These are phyloP conservation scores for Fusarium devonianum DNA, from an alignment of 2,329 filamentous ascomycete genomes.

Conservation along the genomic window DNA sequence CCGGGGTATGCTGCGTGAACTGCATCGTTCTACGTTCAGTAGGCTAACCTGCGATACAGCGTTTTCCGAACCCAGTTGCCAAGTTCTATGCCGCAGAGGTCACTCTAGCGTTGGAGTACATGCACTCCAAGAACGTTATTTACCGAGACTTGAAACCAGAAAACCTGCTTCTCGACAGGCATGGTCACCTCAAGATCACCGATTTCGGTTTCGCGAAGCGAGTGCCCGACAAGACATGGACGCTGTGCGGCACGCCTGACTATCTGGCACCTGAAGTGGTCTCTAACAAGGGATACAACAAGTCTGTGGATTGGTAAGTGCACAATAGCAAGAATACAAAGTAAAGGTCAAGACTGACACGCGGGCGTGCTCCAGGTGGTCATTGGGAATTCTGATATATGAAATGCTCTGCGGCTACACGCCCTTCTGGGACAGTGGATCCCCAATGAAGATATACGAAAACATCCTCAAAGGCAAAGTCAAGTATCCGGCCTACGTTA, in stretches of 20 bases:
- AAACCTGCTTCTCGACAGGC: slow-evolving; percentile 88
- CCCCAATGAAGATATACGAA: slow-evolving; percentile 99
- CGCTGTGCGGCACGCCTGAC: slow-evolving; percentile 94
- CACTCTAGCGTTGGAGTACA: slow-evolving; percentile 91
- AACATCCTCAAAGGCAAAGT: slow-evolving; percentile 96
- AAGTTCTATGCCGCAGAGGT: slow-evolving; percentile 99
- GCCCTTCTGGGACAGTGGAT: slow-evolving; percentile 97
- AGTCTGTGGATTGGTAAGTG: slow-evolving; percentile 97
- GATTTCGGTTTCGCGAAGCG: slow-evolving; percentile 99
- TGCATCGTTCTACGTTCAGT: neutral
- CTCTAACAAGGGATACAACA: slow-evolving; percentile 99
- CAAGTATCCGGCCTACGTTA: slow-evolving; percentile 96
- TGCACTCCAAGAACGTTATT: slow-evolving; percentile 94
- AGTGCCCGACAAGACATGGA: slow-evolving; percentile 99
- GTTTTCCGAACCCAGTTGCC: slow-evolving; percentile 97
- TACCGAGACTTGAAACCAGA: slow-evolving; percentile 98
- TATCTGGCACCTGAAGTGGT: slow-evolving; percentile 98
- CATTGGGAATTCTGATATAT: slow-evolving; percentile 95
- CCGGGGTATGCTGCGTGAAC: slow-evolving; percentile 69
- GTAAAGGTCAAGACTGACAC: slow-evolving; percentile 13
- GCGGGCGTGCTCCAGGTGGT: slow-evolving; percentile 77
- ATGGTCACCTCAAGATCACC: slow-evolving; percentile 95
- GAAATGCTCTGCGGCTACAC: slow-evolving; percentile 99
- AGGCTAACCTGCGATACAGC: slow-evolving; percentile 58
- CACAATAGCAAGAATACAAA: neutral